Evolutionary conservation across 2,329 filamentous ascomycete species (phyloP), one percentile per base, ranked within the genome.

Genomic region (Apiospora rasikravindrae): DNA sequence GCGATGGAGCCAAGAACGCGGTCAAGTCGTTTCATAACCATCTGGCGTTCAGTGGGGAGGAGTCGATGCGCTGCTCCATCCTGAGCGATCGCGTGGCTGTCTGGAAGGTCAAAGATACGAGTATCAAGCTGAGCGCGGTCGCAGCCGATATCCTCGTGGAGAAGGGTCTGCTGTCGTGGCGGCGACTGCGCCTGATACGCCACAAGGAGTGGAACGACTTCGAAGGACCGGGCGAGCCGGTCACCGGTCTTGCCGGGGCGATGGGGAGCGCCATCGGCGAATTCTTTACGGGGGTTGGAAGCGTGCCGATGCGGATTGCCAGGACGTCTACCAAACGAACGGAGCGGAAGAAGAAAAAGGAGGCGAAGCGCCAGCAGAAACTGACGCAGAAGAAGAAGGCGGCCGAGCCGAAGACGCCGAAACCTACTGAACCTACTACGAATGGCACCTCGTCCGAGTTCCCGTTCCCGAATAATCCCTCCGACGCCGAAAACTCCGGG

Each of bases 131-230:
- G 0, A 90, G 89, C 72, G 84, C 90, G 0, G 75, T 93, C 51
- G 92, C 92, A 2, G 92, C 92, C 0, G 88, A 93, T 37, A 83
- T 93, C 1, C 82, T 93, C 1, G 88, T 92, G 4, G 85, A 88
- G 45, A 86, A 85, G 74, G 90, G 89, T n/a, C 86, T 88, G 74
- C 78, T 93, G 29, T 85, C 86, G 33, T 93, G 91, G 88, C 88
- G 87, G 71, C 88, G 90, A 72, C 81, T 94, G 67, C 86, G 88
- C 16, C 84, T 94, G 0, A 77, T 93, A 11, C 85, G 92, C 11
- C 91, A 93, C 76, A 89, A 87, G 69, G 91, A 93, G 76, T 94
- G 92, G 91, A 93, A 93, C 75, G 92, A 94, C 76, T 94, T 94
- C 76, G 91, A 93, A 75, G 93, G 93, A 0, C 92, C 92, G 0